Evolutionary conservation across 257 asterid genomes (phyloP).

Genomic region (Petrea volubilis): DNA sequence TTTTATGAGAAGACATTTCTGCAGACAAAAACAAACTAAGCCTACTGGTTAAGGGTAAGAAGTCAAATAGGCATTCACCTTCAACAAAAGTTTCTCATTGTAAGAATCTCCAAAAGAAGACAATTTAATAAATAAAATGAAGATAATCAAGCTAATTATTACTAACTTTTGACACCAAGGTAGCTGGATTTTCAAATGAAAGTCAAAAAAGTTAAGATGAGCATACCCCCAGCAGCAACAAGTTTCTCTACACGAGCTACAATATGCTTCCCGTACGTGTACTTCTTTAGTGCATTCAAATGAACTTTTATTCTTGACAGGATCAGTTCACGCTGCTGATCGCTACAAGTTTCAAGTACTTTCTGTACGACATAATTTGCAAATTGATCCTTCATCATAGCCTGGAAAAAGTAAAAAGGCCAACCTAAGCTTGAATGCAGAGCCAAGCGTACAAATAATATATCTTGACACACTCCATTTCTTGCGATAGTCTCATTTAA

Average conservation of each 20-base stretch:
- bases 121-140: too few species aligned
- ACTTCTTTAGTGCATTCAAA: slow-evolving; percentile 75
- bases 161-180: background rate
- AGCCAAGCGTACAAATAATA: background rate
- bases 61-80: background rate
- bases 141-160: too few species aligned
- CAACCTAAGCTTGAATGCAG: background rate
- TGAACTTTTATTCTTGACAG: slow-evolving; percentile 67
- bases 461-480: too few species aligned
- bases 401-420: slow-evolving; percentile 37
- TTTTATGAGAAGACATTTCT: too few species aligned
- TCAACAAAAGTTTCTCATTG: background rate
- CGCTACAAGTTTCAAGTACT: slow-evolving; percentile 76
- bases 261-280: slow-evolving; percentile 75
- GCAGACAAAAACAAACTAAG: too few species aligned
- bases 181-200: background rate
- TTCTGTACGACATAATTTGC: slow-evolving; percentile 78
- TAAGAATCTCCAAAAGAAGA: background rate
- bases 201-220: background rate
- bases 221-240: slow-evolving; percentile 72
- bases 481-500: too few species aligned
- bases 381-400: slow-evolving; percentile 82
- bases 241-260: slow-evolving; percentile 84
- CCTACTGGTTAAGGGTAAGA: too few species aligned
- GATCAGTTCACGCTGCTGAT: slow-evolving; percentile 76